Evolutionary conservation across 257 asterid species (phyloP).

Genomic region (Craterostigma plantagineum): DNA sequence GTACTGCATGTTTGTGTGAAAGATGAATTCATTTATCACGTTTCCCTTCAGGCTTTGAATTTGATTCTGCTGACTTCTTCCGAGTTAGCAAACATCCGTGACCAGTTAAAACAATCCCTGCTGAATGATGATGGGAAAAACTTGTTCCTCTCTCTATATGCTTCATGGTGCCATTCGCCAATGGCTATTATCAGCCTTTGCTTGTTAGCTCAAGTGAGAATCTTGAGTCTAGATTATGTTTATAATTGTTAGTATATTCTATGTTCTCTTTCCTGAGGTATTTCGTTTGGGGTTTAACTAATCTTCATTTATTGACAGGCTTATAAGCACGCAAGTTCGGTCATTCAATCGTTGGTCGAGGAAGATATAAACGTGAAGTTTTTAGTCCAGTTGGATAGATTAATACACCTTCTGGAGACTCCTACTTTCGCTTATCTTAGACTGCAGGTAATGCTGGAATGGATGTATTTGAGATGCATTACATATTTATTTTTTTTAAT

Average conservation of each 20-base stretch:
- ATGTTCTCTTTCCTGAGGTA: no score
- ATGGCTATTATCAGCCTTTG: constrained; percentile 98
- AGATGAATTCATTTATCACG: no score
- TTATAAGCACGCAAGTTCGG: constrained; percentile 87
- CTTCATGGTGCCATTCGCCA: constrained; percentile 98
- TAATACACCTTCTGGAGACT: constrained; percentile 87
- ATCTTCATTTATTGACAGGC: constrained; percentile 28
- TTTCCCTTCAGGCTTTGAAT: constrained; percentile 62
- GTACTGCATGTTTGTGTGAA: no score
- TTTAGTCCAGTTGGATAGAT: constrained; percentile 86
- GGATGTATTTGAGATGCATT: neutral
- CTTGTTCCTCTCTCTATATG: constrained; percentile 68
- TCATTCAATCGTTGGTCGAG: constrained; percentile 81
- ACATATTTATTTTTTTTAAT: constrained; percentile 7
- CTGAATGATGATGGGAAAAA: constrained; percentile 57
- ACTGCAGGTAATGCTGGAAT: constrained; percentile 47
- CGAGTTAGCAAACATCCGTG: constrained; percentile 76
- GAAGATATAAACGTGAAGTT: constrained; percentile 92
- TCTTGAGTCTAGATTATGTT: no score
- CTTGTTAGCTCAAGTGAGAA: constrained; percentile 77
- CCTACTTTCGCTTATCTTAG: constrained; percentile 92
- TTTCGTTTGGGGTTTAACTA: constrained; percentile 2
- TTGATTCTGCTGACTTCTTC: constrained; percentile 94
- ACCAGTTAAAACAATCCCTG: constrained; percentile 60
- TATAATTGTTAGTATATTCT: no score